Evolutionary conservation across 2,329 filamentous ascomycete genomes (phyloP).

Genomic region (Coniochaeta prunicola): DNA sequence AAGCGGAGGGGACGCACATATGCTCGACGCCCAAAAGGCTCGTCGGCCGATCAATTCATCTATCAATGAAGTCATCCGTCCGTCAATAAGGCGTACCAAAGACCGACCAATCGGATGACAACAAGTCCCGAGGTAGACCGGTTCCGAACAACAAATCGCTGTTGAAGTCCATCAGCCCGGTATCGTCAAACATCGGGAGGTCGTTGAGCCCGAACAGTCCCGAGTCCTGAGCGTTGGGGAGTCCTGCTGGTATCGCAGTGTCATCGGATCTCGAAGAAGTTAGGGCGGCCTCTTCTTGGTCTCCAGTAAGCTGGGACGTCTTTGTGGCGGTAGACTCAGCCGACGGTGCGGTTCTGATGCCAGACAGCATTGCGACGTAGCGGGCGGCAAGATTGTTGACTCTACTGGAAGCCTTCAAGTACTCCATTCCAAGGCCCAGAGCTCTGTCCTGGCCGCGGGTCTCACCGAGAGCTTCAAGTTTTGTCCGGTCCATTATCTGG

Average conservation of each 20-base stretch:
- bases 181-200: background rate
- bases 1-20: background rate
- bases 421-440: slow-evolving; percentile 1
- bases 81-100: background rate
- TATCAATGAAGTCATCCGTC: background rate
- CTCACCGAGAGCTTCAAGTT: background rate
- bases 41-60: background rate
- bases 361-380: background rate
- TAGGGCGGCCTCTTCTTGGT: background rate
- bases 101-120: background rate
- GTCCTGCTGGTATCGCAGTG: background rate
- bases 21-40: background rate
- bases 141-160: slow-evolving; percentile 1
- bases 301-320: background rate
- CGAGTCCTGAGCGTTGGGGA: background rate
- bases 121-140: background rate
- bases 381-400: background rate
- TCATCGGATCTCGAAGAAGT: background rate
- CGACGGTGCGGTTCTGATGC: background rate
- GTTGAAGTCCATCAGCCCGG: background rate
- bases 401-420: background rate
- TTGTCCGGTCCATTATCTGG: slow-evolving; percentile 3
- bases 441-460: background rate
- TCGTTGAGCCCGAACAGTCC: background rate
- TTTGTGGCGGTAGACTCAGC: background rate